Evolutionary conservation across 805 yeast species (phyloP), one percentile per base, ranked within the genome.

Genomic region (Nematodospora valgi): DNA sequence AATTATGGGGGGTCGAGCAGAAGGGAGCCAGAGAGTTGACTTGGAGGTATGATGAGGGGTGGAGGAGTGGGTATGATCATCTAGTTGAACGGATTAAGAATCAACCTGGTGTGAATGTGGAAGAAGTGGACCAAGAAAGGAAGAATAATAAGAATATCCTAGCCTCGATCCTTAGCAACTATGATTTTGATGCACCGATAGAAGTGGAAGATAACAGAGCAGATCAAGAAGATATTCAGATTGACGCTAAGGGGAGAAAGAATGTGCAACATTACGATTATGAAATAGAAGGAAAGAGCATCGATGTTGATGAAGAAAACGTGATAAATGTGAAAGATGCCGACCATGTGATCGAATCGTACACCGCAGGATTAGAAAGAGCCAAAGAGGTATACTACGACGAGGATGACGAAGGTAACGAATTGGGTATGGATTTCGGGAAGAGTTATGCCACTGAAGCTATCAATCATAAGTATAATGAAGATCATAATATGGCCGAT

Each of bases 1-100:
- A 88, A 54, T 70, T 93, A 26, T 91, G 98, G 98, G 98, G 98
- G 3, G 72, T 77, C 41, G 88, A 84, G 45, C 85, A 84, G 61
- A 72, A 76, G 43, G 64, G 70, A 3, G 54, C 70, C 2, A 69
- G 72, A 22, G 93, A 82, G 46, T 65, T 88, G 45, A 84, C 82
- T 0, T 74, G 68, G 58, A 64, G 67, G 35, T 89, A 75, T 53
- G 64, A 58, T 7, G 85, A 83, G 0, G 73, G 70, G 30, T 87
- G 96, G 96, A 73, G 72, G 46, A 86, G 84, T 55, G 88, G 88
- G 5, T 78, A 76, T 41, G 85, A 81, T 32, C 94, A 86, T 52
- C 72, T 86, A 9, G 72, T 89, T 13, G 97, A 89, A 51, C 29
- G 23, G 20, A 58, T 67, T 46, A 38, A 32, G 4, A 30, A 26